Percentiles rank a stretch among this genome's conserved stretches.
Evolutionary conservation across 148 eudicot genomes (phyloP).

Genomic region (Heliamphora exappendiculata): DNA sequence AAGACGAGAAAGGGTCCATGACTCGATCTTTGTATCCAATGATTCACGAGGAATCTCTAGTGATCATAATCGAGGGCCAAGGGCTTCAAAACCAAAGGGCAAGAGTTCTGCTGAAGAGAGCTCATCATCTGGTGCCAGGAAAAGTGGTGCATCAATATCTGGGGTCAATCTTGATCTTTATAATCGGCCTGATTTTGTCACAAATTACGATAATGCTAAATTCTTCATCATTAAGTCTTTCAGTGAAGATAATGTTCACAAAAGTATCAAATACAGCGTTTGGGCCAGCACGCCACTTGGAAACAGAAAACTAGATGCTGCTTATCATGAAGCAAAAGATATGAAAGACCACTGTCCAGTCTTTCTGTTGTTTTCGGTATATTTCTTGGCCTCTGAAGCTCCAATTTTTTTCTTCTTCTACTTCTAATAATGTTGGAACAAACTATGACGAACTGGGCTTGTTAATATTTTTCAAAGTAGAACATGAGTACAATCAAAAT

Average conservation of each 20-base stretch:
- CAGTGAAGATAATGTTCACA: slow-evolving; percentile 95
- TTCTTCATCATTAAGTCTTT: slow-evolving; percentile 93
- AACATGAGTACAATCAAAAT: neutral
- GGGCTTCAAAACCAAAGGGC: slow-evolving; percentile 68
- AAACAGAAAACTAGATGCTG: slow-evolving; percentile 84
- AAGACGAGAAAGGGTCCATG: slow-evolving; percentile 56
- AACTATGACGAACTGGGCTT: neutral
- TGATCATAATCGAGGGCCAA: slow-evolving; percentile 94
- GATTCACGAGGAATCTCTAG: slow-evolving; percentile 42
- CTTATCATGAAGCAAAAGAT: slow-evolving; percentile 75
- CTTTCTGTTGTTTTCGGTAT: slow-evolving; percentile 85
- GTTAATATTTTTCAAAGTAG: neutral
- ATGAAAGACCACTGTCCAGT: slow-evolving; percentile 55
- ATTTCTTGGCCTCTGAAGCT: slow-evolving; percentile 16
- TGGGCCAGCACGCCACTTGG: slow-evolving; percentile 99
- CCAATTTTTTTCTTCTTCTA: neutral
- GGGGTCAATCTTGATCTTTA: slow-evolving; percentile 34
- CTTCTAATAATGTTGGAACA: neutral
- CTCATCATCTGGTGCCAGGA: slow-evolving; percentile 25
- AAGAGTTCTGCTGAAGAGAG: slow-evolving; percentile 42
- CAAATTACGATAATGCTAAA: slow-evolving; percentile 71
- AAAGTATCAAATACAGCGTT: slow-evolving; percentile 77
- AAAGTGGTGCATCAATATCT: slow-evolving; percentile 47
- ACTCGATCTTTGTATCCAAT: slow-evolving; percentile 20
- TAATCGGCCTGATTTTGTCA: slow-evolving; percentile 65